phyloP scores from a whole-genome alignment of 2,329 filamentous ascomycete species.

The Fusarium oligoseptatum region DNA sequence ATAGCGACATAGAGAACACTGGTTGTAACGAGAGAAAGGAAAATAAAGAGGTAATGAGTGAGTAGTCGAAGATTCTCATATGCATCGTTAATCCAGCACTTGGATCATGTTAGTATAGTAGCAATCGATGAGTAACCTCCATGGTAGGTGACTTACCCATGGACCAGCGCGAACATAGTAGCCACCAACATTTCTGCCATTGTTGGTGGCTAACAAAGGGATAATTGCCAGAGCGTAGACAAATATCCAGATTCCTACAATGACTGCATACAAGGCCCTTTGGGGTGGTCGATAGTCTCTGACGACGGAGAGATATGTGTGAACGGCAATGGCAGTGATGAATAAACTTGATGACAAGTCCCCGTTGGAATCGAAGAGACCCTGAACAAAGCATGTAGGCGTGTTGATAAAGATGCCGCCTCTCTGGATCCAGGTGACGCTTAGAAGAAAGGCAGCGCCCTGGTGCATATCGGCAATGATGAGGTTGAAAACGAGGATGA shows the following conservation, averaged over 20 bases:
- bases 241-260: conserved; percentile 68
- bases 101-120: neutral
- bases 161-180: conserved; percentile 73
- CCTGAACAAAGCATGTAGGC: conserved; percentile 71
- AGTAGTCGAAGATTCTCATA: conserved; percentile 68
- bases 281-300: conserved; percentile 66
- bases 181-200: conserved; percentile 56
- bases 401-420: conserved; percentile 67
- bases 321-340: conserved; percentile 73
- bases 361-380: conserved; percentile 75
- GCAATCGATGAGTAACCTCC: neutral
- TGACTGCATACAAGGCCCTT: conserved; percentile 61
- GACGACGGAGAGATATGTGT: conserved; percentile 75
- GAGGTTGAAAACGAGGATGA: conserved; percentile 78
- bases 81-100: conserved; percentile 73
- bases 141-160: conserved; percentile 61
- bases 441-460: conserved; percentile 72
- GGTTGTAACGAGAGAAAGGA: conserved; percentile 54
- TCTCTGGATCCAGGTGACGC: conserved; percentile 67
- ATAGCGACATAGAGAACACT: conserved; percentile 55
- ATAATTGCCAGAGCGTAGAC: conserved; percentile 68
- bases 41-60: conserved; percentile 76
- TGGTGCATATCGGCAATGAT: conserved; percentile 77
- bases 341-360: conserved; percentile 76
- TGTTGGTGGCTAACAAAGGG: conserved; percentile 58